Percentiles rank a stretch among this genome's conserved stretches.
phyloP scores from a whole-genome alignment of 768 basidiomycete species.

The Amanita jacksonii region DNA sequence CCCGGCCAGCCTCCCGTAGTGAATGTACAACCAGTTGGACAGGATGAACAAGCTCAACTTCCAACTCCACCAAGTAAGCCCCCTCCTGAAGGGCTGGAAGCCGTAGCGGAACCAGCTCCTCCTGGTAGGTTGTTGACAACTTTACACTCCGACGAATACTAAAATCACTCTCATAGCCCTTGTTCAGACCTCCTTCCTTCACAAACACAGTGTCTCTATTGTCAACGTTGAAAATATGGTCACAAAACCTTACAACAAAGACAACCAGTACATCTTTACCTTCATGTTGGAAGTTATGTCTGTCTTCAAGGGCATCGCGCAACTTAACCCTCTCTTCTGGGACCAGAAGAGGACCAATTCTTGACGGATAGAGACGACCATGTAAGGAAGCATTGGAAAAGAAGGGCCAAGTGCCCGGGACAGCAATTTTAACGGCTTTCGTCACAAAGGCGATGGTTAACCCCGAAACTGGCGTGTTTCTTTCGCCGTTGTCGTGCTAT shows the following conservation, averaged over 20 bases:
- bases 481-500: not conserved
- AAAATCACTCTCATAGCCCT: conserved; percentile 28
- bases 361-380: conserved; percentile 84
- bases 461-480: conserved; percentile 75
- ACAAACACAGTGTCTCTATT: conserved; percentile 74
- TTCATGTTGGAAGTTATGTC: conserved; percentile 95
- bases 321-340: conserved; percentile 93
- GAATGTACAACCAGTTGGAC: conserved; percentile 29
- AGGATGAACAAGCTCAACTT: conserved; percentile 32
- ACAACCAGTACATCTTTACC: conserved; percentile 91
- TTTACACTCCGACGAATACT: not conserved
- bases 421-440: conserved; percentile 84
- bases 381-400: conserved; percentile 82
- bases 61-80: conserved; percentile 40
- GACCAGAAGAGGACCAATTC: conserved; percentile 85
- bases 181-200: conserved; percentile 78
- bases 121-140: conserved; percentile 1
- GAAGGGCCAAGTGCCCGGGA: conserved; percentile 97
- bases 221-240: conserved; percentile 80
- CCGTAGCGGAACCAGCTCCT: conserved; percentile 7
- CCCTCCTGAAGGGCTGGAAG: conserved; percentile 18
- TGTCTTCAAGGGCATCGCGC: conserved; percentile 97
- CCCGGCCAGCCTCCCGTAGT: conserved; percentile 16
- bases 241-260: conserved; percentile 80
- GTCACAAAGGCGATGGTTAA: conserved; percentile 79